Evolutionary conservation across 306 rosid genomes (phyloP).

Genomic region (Dryas alaskensis): DNA sequence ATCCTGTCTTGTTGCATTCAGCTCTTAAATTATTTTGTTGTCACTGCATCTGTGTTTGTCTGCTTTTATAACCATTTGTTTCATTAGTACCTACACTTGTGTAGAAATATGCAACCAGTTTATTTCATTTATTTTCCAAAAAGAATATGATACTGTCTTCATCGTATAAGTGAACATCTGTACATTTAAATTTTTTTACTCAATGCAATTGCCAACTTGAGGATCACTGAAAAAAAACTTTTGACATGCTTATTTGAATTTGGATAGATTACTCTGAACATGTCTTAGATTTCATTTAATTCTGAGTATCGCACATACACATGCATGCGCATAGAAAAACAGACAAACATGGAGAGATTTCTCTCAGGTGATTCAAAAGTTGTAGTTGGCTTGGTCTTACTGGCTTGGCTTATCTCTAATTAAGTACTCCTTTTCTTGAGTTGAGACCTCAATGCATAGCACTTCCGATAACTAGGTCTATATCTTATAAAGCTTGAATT

Average conservation of each 20-base stretch:
- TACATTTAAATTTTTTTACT: background rate
- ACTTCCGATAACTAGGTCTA: slow-evolving; percentile 4
- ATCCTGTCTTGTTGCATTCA: background rate
- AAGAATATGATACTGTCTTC: background rate
- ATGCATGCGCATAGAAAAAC: background rate
- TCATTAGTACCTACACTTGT: background rate
- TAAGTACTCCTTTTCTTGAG: background rate
- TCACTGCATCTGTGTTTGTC: background rate
- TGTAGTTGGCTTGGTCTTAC: background rate
- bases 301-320: background rate
- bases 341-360: no score
- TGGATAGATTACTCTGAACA: background rate
- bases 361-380: background rate
- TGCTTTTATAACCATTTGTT: background rate
- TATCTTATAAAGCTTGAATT: background rate
- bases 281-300: background rate
- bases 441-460: background rate
- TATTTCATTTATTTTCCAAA: background rate
- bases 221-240: background rate
- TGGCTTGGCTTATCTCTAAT: background rate
- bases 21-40: background rate
- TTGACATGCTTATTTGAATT: background rate
- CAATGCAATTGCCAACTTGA: background rate
- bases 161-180: background rate
- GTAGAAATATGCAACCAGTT: background rate